phyloP scores from a whole-genome alignment of 1,139 yeast genomes.

The Magnusiomyces fungicola region DNA sequence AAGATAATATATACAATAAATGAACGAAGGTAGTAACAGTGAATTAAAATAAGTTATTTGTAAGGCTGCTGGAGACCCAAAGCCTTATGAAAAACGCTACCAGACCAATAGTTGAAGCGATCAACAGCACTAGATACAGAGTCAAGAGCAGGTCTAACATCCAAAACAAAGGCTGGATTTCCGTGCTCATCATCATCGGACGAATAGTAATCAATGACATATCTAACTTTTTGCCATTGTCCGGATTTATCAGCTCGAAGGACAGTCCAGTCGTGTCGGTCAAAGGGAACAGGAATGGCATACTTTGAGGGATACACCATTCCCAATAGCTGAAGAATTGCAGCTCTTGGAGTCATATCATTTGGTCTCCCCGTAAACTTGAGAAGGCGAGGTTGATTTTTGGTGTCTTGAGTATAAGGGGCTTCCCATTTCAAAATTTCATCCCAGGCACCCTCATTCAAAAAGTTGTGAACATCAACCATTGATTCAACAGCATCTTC shows the following conservation, averaged over 20 bases:
- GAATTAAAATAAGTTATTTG: background rate
- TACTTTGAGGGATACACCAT: conserved; percentile 64
- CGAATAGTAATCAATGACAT: conserved; percentile 88
- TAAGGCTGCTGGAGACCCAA: conserved; percentile 33
- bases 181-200: conserved; percentile 88
- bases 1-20: too few species aligned
- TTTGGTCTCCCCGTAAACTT: conserved; percentile 91
- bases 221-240: conserved; percentile 61
- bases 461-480: conserved; percentile 95
- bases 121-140: conserved; percentile 54
- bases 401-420: conserved; percentile 44
- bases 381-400: conserved; percentile 64
- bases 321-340: conserved; percentile 57
- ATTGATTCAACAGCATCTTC: conserved; percentile 94
- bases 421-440: conserved; percentile 90
- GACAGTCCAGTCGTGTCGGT: conserved; percentile 98
- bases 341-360: conserved; percentile 84
- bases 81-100: conserved; percentile 41
- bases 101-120: conserved; percentile 49
- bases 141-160: conserved; percentile 93
- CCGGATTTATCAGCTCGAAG: conserved; percentile 48
- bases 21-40: too few species aligned
- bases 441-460: conserved; percentile 97
- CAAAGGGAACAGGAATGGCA: conserved; percentile 83
- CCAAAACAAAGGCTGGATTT: conserved; percentile 83